Evolutionary conservation across 805 yeast genomes (phyloP).

Genomic region (Schizosaccharomyces octosporus): DNA sequence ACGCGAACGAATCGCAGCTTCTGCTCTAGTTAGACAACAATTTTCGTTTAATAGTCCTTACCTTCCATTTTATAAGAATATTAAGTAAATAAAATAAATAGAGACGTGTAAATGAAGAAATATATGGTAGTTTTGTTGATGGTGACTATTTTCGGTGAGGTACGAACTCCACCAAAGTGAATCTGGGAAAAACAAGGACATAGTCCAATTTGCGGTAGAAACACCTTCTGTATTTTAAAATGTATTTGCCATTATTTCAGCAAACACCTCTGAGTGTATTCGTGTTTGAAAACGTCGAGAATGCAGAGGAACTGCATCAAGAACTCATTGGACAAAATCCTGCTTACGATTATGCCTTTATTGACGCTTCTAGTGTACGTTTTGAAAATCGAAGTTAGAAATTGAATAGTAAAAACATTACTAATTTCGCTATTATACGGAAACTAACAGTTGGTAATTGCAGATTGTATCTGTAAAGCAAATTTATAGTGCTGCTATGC

Average conservation of each 20-base stretch:
- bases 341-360: not conserved
- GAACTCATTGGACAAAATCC: not conserved
- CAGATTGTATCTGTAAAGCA: not conserved
- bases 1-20: not conserved
- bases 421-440: too few species aligned
- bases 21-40: not conserved
- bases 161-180: too few species aligned
- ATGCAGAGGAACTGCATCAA: not conserved
- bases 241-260: not conserved
- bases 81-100: not conserved
- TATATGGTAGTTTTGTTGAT: too few species aligned
- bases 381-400: not conserved
- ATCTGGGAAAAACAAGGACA: not conserved
- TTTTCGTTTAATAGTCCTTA: not conserved
- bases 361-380: not conserved
- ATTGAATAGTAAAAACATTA: too few species aligned
- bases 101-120: too few species aligned
- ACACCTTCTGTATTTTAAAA: not conserved
- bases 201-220: too few species aligned
- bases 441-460: too few species aligned
- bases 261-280: not conserved
- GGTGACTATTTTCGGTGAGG: too few species aligned
- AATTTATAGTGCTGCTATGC: not conserved
- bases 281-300: not conserved
- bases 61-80: not conserved